Evolutionary conservation across 345 rosid species (phyloP).

Genomic region (Eucalyptus sp.): DNA sequence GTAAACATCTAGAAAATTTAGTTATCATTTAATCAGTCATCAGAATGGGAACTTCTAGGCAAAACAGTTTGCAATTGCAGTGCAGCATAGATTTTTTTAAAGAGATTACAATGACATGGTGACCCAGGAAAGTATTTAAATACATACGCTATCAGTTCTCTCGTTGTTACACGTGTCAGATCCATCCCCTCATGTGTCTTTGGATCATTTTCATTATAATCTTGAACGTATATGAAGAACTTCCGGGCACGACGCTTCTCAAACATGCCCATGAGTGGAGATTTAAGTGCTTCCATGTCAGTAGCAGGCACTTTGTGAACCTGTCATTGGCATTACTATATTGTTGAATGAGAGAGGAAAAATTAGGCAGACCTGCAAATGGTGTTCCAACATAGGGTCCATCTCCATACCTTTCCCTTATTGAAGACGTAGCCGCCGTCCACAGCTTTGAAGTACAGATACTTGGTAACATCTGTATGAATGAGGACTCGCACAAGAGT

Average conservation of each 20-base stretch:
- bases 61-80: not conserved
- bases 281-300: slow-evolving; percentile 90
- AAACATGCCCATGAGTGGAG: slow-evolving; percentile 95
- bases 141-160: slow-evolving; percentile 74
- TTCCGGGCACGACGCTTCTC: slow-evolving; percentile 96
- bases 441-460: slow-evolving; percentile 10
- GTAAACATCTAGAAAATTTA: not conserved
- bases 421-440: slow-evolving; percentile 5
- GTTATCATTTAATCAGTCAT: not conserved
- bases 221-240: slow-evolving; percentile 83
- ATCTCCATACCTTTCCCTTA: slow-evolving; percentile 1
- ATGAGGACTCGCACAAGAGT: slow-evolving; percentile 6
- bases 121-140: not conserved
- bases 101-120: not conserved
- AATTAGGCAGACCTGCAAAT: not conserved
- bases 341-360: not conserved
- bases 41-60: not conserved
- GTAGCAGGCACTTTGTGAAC: slow-evolving; percentile 94
- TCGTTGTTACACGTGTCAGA: slow-evolving; percentile 76
- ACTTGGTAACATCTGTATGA: slow-evolving; percentile 6
- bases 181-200: slow-evolving; percentile 93
- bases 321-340: slow-evolving; percentile 9
- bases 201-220: slow-evolving; percentile 67
- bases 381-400: not conserved
- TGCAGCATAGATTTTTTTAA: not conserved